Evolutionary conservation across 2,329 filamentous ascomycete genomes (phyloP), one percentile per base, ranked within the genome.

Genomic region (Blastomyces gilchristii): DNA sequence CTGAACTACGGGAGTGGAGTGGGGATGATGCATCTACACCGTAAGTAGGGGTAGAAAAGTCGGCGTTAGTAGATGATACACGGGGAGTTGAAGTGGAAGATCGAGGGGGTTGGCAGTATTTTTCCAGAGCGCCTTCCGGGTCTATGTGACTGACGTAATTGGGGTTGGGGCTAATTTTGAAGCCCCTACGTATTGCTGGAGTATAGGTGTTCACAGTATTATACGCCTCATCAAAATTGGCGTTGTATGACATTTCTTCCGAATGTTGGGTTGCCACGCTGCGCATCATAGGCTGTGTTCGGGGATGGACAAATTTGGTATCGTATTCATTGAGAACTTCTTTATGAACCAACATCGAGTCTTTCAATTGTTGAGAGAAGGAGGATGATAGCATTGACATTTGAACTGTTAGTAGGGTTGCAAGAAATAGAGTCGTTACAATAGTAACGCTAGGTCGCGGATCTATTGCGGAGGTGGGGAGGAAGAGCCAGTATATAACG

Each of bases 241-340:
- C 69, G 37, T 72, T 69, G 58, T 71, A 69, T 39, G 64, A 74
- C 68, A 70, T 73, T 66, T 69, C 73, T 66, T 76, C 73, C 0
- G 84, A 85, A 64, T 88, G 87, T 74, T 97, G 93, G 0, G 89
- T 94, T 6, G 85, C 89, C 1, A 93, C 91, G 70, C 88, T 84
- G 67, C 87, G 80, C 67, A 95, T 89, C 5, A 89, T 80, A 8
- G 88, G 89, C 69, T 95, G 89, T n/a, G 96, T 84, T 12, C 87
- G 83, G 1, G 94, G 94, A 71, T 95, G 91, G 0, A 99, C 94
- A 71, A 88, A 97, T 78, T 99, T 99, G 68, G 86, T 90, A 72
- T 97, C 91, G 72, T 99, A 99, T 76, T 99, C 94, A 73, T 91
- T 87, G 76, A 97, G 82, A 5, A 97, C 93, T 75, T 97, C 90